Conservation (phyloP, 2,329 filamentous ascomycete species). For the Stenocarpella maydis region DNA sequence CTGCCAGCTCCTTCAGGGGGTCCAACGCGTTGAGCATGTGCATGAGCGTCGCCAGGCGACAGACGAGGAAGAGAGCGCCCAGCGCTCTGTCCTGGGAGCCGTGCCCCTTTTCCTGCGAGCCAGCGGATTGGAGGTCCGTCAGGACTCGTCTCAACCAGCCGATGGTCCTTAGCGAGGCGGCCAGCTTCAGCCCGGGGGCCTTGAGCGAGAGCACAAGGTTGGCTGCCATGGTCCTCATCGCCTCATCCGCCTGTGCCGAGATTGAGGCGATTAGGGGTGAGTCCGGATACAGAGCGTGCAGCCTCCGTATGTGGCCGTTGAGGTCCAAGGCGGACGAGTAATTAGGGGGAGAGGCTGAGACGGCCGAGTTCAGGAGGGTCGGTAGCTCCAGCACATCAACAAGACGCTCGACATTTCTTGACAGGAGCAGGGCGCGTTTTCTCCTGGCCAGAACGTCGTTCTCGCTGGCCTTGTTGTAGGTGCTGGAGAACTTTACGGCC, state of each 20-base stretch:
- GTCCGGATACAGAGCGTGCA: slow-evolving; percentile 82
- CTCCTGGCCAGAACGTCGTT: slow-evolving; percentile 76
- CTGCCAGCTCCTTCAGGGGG: slow-evolving; percentile 86
- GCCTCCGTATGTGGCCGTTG: slow-evolving; percentile 88
- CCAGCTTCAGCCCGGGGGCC: slow-evolving; percentile 82
- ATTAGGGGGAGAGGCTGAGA: slow-evolving; percentile 71
- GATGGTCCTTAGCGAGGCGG: slow-evolving; percentile 87
- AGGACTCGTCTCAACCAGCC: slow-evolving; percentile 89
- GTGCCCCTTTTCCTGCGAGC: slow-evolving; percentile 41
- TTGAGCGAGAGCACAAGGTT: slow-evolving; percentile 83
- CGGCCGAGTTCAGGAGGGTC: slow-evolving; percentile 81
- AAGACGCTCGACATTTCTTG: slow-evolving; percentile 87
- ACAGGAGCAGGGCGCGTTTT: slow-evolving; percentile 81
- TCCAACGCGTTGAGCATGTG: slow-evolving; percentile 83
- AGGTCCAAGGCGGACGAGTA: slow-evolving; percentile 92
- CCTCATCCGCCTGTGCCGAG: slow-evolving; percentile 78
- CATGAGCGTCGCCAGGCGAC: slow-evolving; percentile 80
- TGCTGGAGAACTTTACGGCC: slow-evolving; percentile 81
- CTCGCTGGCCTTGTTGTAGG: slow-evolving; percentile 78
- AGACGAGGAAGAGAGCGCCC: slow-evolving; percentile 86
- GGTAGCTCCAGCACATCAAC: slow-evolving; percentile 93
- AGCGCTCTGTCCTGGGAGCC: slow-evolving; percentile 70
- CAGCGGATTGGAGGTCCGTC: slow-evolving; percentile 71
- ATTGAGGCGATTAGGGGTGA: slow-evolving; percentile 80
- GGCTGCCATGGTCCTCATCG: slow-evolving; percentile 87